phyloP scores from a whole-genome alignment of 2,329 filamentous ascomycete species.

The Cladosporium cucumerinum region DNA sequence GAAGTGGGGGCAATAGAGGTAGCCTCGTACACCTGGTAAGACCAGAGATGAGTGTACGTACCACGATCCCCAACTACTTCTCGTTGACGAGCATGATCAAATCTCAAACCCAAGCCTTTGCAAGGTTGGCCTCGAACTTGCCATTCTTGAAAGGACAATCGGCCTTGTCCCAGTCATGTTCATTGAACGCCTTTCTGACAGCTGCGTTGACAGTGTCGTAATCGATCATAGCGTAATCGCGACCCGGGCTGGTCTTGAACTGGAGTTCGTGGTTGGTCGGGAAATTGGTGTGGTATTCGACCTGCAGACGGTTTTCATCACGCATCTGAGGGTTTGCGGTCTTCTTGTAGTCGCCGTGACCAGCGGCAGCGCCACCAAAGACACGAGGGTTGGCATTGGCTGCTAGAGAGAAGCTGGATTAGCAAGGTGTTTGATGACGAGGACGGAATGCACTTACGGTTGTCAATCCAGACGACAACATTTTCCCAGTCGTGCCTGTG shows the following conservation, averaged over 20 bases:
- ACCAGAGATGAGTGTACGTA: background rate
- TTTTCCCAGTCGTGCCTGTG: constrained; percentile 4
- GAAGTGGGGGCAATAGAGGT: background rate
- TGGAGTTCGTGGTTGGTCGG: constrained; percentile 8
- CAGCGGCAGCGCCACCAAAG: background rate
- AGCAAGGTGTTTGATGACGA: background rate
- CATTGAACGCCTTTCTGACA: background rate
- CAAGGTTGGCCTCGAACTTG: background rate
- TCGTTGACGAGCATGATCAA: background rate
- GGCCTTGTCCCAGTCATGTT: background rate
- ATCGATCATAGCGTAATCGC: background rate
- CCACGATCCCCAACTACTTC: background rate
- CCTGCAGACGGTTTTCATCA: background rate
- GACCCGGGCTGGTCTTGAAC: background rate
- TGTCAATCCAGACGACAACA: constrained; percentile 5
- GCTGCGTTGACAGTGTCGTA: background rate
- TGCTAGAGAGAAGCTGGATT: background rate
- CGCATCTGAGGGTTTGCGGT: background rate
- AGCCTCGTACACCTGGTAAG: background rate
- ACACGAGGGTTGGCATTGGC: background rate
- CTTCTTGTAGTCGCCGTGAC: background rate
- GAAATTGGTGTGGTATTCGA: constrained; percentile 6
- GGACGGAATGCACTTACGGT: background rate
- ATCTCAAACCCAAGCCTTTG: background rate
- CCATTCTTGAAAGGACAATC: background rate